A percentile compares a stretch with the other conserved stretches of the same genome.
These are phyloP conservation scores for Starmerella roubikii DNA, from an alignment of 805 yeast genomes.

Conservation along the genomic window DNA sequence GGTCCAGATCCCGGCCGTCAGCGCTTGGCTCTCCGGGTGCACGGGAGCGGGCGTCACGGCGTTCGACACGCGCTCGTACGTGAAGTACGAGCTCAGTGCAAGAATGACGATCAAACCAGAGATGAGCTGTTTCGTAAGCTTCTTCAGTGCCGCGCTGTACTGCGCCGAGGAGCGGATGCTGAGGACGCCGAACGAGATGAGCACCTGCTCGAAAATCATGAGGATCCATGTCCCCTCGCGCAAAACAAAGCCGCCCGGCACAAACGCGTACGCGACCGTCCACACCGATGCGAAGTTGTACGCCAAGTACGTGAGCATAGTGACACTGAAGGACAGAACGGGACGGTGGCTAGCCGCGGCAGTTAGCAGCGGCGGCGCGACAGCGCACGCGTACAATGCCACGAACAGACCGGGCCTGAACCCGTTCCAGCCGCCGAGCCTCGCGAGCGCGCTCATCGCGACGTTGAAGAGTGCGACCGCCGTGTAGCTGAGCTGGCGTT, in stretches of 20 bases:
- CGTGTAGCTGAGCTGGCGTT: slow-evolving; percentile 25
- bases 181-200: slow-evolving; percentile 42
- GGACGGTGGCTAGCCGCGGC: slow-evolving; percentile 43
- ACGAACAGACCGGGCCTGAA: slow-evolving; percentile 57
- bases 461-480: slow-evolving; percentile 33
- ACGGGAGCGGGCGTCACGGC: slow-evolving; percentile 46
- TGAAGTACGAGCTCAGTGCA: slow-evolving; percentile 37
- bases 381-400: slow-evolving; percentile 46
- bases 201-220: slow-evolving; percentile 39
- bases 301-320: slow-evolving; percentile 35
- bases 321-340: slow-evolving; percentile 33
- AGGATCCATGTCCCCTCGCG: slow-evolving; percentile 82
- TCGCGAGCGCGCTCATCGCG: slow-evolving; percentile 40
- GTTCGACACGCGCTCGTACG: slow-evolving; percentile 44
- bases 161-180: slow-evolving; percentile 8
- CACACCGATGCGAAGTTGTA: slow-evolving; percentile 76
- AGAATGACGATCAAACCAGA: slow-evolving; percentile 29
- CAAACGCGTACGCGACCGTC: slow-evolving; percentile 97
- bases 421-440: slow-evolving; percentile 54
- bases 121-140: slow-evolving; percentile 19
- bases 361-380: slow-evolving; percentile 48
- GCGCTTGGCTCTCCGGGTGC: slow-evolving; percentile 50
- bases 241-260: slow-evolving; percentile 79
- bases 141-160: slow-evolving; percentile 17
- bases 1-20: slow-evolving; percentile 97